Evolutionary conservation across 495 filamentous ascomycete species (phyloP), one percentile per base, ranked within the genome.

Genomic region (Aspergillus campestris): DNA sequence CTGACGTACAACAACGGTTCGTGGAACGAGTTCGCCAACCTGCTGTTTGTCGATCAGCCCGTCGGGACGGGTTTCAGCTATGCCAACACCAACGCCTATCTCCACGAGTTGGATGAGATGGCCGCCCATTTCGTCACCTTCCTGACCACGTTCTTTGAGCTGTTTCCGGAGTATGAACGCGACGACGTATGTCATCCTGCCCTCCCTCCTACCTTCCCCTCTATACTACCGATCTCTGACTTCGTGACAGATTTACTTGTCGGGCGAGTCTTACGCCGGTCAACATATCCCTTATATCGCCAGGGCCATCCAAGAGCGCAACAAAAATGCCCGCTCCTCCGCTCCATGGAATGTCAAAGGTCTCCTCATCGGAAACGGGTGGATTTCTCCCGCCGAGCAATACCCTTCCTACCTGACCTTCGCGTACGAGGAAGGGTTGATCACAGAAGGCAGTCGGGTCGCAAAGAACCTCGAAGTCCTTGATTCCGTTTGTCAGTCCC

Each of bases 211-310:
- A 31, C 39, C 47, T 42, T 47, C 36, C 51, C 44, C 30, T 1
- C 3, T 12, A 6, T 24, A 47, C 10, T n/a, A 12, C 7, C 32
- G 31, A 44, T 60, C 45, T 59, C 71, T 70, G 34, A 70, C 38
- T n/a, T 42, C 24, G 32, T 36, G 27, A 33, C 52, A 97, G 92
- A 68, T 98, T 27, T 98, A 96, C 61, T 67, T 98, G 40, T 83
- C 91, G 0, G 92, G 92, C 14, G 92, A 98, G 67, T 98, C 92
- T 1, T 98, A 90, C 57, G 94, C 92, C 30, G 92, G 92, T 30
- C 94, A 97, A 62, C 82, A 97, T 66, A 98, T 98, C 44, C 92
- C 92, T 10, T 95, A 98, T 60, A 90, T 98, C 47, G 87, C 94
- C 7, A 80, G 82, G 48, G 85, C 82, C 15, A 92, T 98, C 37